A percentile compares a stretch with the other conserved stretches of the same genome.
phyloP scores from a whole-genome alignment of 176 grass and related monocot species.

The Eleusine indica region DNA sequence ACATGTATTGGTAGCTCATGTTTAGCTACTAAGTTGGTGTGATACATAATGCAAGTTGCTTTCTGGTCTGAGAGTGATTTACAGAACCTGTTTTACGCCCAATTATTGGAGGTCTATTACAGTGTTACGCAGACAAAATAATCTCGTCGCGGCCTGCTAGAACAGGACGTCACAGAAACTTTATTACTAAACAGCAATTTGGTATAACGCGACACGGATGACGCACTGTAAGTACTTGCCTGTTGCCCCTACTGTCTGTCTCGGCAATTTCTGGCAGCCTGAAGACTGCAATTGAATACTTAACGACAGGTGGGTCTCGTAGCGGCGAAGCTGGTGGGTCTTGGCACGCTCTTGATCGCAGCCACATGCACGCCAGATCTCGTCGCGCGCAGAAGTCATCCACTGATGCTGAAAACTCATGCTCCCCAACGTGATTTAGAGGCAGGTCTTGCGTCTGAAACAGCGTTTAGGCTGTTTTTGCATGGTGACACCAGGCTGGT shows the following conservation, averaged over 20 bases:
- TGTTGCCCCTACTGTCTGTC: neutral
- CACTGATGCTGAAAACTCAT: neutral
- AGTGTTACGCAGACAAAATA: neutral
- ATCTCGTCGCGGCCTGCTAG: neutral
- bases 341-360: neutral
- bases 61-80: neutral
- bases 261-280: neutral
- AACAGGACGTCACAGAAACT: neutral
- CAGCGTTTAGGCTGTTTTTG: neutral
- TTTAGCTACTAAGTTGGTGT: neutral
- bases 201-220: neutral
- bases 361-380: constrained; percentile 37
- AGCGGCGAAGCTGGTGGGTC: neutral
- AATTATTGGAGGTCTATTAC: neutral
- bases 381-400: constrained; percentile 19
- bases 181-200: neutral
- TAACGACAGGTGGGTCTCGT: neutral
- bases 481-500: constrained; percentile 33
- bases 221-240: neutral
- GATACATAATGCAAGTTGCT: neutral
- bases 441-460: neutral
- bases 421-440: constrained; percentile 26
- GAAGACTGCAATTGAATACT: neutral
- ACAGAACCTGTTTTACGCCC: neutral
- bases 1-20: neutral